Evolutionary conservation across 495 filamentous ascomycete species (phyloP).

Genomic region (Penicillium crystallinum): DNA sequence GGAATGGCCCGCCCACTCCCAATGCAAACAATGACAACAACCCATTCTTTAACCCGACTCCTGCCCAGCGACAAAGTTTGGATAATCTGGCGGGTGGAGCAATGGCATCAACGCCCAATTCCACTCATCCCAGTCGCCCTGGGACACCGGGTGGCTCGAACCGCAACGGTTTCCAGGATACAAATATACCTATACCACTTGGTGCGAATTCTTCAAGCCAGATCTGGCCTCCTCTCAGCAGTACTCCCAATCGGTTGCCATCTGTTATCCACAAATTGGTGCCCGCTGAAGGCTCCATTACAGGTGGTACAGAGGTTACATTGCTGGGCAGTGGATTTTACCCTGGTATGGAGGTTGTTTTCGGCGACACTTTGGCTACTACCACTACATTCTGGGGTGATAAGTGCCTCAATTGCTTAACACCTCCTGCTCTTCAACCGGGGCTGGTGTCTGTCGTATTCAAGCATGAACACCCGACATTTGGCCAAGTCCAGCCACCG

Average conservation of each 20-base stretch:
- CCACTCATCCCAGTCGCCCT: slow-evolving; percentile 52
- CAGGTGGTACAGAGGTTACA: slow-evolving; percentile 81
- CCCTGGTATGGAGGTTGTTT: slow-evolving; percentile 77
- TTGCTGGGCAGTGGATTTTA: slow-evolving; percentile 75
- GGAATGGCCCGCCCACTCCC: slow-evolving; percentile 59
- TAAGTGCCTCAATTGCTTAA: slow-evolving; percentile 73
- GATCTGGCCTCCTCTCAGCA: slow-evolving; percentile 39
- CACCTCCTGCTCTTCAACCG: slow-evolving; percentile 66
- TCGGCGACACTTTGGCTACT: slow-evolving; percentile 71
- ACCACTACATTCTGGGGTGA: slow-evolving; percentile 81
- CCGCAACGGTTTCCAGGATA: slow-evolving; percentile 43
- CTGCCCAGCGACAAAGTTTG: slow-evolving; percentile 46
- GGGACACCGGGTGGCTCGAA: slow-evolving; percentile 38
- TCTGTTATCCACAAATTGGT: slow-evolving; percentile 73
- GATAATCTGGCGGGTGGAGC: slow-evolving; percentile 53
- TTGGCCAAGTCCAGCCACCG: slow-evolving; percentile 38
- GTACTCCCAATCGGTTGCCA: slow-evolving; percentile 37
- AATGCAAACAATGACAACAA: slow-evolving; percentile 49
- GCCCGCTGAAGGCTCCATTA: slow-evolving; percentile 72
- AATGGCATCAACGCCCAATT: slow-evolving; percentile 62
- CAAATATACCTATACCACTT: slow-evolving; percentile 26
- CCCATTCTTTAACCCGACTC: slow-evolving; percentile 45
- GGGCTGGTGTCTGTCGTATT: slow-evolving; percentile 73
- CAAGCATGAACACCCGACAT: slow-evolving; percentile 54
- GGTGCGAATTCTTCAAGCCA: slow-evolving; percentile 31